Evolutionary conservation across 495 filamentous ascomycete genomes (phyloP).

Genomic region (Saxophila tyrrhenica): DNA sequence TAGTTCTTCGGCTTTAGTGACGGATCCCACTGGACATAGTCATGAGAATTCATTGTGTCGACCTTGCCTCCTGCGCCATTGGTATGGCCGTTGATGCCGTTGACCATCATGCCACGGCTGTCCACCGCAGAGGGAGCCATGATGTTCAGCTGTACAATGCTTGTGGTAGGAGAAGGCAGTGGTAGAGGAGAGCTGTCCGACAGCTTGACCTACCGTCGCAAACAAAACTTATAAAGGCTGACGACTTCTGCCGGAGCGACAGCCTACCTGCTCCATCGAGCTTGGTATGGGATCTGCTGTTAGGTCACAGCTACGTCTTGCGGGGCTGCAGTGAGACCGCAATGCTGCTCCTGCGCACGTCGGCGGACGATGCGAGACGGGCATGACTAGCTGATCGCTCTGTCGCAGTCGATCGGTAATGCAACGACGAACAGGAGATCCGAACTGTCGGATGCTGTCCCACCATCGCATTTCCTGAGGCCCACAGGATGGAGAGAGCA

Average conservation of each 20-base stretch:
- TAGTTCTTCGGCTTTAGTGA: slow-evolving; percentile 28
- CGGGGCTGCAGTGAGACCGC: no score
- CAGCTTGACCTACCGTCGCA: no score
- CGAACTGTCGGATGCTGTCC: no score
- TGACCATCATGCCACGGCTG: slow-evolving; percentile 8
- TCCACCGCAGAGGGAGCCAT: slow-evolving; percentile 17
- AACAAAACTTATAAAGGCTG: background rate
- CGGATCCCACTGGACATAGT: slow-evolving; percentile 17
- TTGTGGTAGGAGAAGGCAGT: background rate
- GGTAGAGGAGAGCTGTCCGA: background rate
- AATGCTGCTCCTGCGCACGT: no score
- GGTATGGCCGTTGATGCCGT: slow-evolving; percentile 5
- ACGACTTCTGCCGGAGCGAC: background rate
- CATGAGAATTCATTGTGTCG: slow-evolving; percentile 11
- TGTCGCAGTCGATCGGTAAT: no score
- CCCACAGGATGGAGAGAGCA: no score
- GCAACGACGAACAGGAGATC: no score
- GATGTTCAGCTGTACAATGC: background rate
- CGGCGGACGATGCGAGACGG: no score
- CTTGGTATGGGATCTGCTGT: background rate
- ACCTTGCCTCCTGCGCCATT: slow-evolving; percentile 1
- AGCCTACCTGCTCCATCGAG: background rate
- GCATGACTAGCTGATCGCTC: no score
- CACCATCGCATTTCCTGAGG: no score
- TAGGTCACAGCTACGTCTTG: background rate